Conservation (phyloP, 2,329 filamentous ascomycete genomes). For the Chaetomiaceae sp. region DNA sequence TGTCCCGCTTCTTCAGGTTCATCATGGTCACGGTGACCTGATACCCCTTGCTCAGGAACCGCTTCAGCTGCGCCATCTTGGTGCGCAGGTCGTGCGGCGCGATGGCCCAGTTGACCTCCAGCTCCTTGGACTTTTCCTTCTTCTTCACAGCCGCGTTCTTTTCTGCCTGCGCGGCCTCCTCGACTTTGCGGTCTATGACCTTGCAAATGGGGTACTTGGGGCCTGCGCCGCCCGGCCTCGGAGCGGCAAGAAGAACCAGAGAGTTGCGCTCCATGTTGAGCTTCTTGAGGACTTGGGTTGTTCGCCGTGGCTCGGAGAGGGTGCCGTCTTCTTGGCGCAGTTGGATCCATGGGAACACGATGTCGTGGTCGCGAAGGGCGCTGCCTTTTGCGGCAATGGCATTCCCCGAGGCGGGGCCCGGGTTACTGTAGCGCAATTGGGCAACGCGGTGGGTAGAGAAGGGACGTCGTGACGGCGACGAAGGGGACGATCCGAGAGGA, state of each 20-base stretch:
- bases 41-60: conserved; percentile 69
- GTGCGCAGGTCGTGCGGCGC: conserved; percentile 69
- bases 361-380: conserved; percentile 42
- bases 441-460: conserved; percentile 4
- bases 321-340: conserved; percentile 34
- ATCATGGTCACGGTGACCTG: conserved; percentile 70
- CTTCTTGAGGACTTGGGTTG: conserved; percentile 38
- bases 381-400: neutral
- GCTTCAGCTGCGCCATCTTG: conserved; percentile 60
- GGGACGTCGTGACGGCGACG: neutral
- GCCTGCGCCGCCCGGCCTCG: conserved; percentile 2
- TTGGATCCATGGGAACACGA: conserved; percentile 40
- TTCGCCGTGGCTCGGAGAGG: conserved; percentile 37
- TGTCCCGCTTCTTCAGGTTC: conserved; percentile 46
- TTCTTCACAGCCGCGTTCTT: conserved; percentile 39
- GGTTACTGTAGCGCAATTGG: neutral
- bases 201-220: conserved; percentile 58
- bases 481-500: neutral
- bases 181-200: neutral
- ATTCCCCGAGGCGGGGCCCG: neutral
- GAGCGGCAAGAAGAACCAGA: conserved; percentile 16
- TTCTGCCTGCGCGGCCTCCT: conserved; percentile 30
- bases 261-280: conserved; percentile 28
- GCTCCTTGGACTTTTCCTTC: conserved; percentile 57
- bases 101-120: conserved; percentile 92